These are phyloP conservation scores for Plenodomus tracheiphilus DNA, from an alignment of 2,329 filamentous ascomycete genomes.

Conservation along the genomic window DNA sequence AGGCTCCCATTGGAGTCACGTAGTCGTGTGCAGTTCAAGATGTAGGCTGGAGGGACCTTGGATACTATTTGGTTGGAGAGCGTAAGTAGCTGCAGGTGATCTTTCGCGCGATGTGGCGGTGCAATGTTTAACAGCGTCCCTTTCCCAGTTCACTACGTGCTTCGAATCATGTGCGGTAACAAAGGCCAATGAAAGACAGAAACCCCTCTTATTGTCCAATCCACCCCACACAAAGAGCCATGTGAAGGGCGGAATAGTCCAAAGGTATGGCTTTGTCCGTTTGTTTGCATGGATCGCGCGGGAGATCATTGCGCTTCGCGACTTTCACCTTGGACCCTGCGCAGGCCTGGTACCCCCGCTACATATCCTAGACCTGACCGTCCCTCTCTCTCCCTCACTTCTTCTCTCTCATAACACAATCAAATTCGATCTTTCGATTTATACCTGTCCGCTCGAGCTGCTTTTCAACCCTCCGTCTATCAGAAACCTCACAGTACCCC, in stretches of 20 bases:
- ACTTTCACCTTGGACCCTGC: not conserved
- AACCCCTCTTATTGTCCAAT: not conserved
- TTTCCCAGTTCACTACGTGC: not conserved
- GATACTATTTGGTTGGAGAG: not conserved
- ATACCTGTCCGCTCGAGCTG: not conserved
- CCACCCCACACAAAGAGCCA: not conserved
- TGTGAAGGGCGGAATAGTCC: not conserved
- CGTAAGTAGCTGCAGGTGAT: not conserved
- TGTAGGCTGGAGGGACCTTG: not conserved
- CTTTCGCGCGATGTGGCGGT: not conserved
- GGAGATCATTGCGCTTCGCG: not conserved
- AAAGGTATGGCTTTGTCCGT: not conserved
- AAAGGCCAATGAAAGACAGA: not conserved
- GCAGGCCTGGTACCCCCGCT: not conserved
- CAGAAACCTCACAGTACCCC: not conserved
- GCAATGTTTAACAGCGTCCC: not conserved
- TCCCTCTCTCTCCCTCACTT: not conserved
- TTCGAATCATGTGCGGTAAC: not conserved
- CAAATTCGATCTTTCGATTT: not conserved
- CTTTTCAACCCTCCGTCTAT: not conserved
- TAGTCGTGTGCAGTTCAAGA: not conserved
- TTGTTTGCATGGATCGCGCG: not conserved
- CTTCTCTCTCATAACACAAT: not conserved
- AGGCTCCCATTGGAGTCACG: too few species aligned
- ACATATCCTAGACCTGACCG: not conserved